A percentile compares a stretch with the other conserved stretches of the same genome.
Conservation (phyloP, 176 grass and related monocot species). For the Ensete glaucum region DNA sequence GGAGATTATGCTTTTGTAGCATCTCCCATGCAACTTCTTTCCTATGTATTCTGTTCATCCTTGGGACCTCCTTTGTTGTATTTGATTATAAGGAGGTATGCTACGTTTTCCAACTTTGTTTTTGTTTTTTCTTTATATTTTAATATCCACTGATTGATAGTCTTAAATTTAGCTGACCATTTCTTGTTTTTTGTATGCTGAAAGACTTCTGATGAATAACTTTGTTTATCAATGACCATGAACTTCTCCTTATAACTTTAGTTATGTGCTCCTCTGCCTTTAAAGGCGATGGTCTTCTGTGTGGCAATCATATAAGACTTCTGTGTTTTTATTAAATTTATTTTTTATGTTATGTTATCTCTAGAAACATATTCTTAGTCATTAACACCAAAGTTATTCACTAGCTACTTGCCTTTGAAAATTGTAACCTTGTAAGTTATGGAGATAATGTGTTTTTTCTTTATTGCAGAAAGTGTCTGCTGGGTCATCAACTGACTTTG, state of each 20-base stretch:
- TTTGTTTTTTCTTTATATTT: neutral
- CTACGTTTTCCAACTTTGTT: neutral
- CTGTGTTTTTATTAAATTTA: too few relatives aligned
- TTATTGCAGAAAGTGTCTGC: conserved; percentile 8
- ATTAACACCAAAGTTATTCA: too few relatives aligned
- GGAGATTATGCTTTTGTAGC: neutral
- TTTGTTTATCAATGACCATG: neutral
- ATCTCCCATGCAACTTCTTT: neutral
- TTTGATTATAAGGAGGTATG: neutral
- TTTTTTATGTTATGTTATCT: too few relatives aligned
- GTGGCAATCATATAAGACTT: too few relatives aligned
- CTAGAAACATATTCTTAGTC: too few relatives aligned
- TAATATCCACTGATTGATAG: neutral
- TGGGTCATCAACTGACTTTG: neutral
- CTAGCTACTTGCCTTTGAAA: too few relatives aligned
- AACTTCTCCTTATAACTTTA: neutral
- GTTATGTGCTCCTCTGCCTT: neutral
- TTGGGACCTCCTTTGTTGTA: neutral
- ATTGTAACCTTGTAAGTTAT: too few relatives aligned
- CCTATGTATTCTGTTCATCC: neutral
- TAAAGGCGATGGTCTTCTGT: neutral
- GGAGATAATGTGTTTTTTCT: neutral
- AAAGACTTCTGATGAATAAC: neutral
- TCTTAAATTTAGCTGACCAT: too few relatives aligned
- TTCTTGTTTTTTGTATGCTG: neutral